These are phyloP conservation scores for Vinca major DNA, from an alignment of 305 asterid genomes.

Conservation along the genomic window DNA sequence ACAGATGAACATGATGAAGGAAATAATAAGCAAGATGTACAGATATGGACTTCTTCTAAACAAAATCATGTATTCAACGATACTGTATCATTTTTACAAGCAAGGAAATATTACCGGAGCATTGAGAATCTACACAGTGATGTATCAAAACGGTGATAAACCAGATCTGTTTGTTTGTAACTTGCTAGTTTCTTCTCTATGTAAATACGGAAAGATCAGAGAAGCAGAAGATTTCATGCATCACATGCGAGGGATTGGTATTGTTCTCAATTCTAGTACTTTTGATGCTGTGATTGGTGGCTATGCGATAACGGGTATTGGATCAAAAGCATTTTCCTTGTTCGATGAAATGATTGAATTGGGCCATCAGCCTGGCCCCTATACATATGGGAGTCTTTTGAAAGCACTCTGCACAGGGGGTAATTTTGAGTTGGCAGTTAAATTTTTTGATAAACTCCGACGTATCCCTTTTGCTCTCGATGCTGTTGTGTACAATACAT, in stretches of 20 bases:
- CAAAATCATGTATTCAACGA: constrained; percentile 41
- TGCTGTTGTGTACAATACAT: constrained; percentile 45
- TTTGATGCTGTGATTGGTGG: constrained; percentile 57
- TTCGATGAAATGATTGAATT: constrained; percentile 53
- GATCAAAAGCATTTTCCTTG: constrained; percentile 45
- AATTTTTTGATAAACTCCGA: constrained; percentile 43
- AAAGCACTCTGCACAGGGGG: constrained; percentile 71
- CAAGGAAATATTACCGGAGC: constrained; percentile 45
- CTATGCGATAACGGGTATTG: constrained; percentile 44
- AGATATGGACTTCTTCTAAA: constrained; percentile 48
- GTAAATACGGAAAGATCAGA: constrained; percentile 40
- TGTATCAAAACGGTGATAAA: constrained; percentile 42
- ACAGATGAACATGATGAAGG: constrained; percentile 38
- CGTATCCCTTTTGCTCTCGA: constrained; percentile 36
- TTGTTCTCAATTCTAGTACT: constrained; percentile 44
- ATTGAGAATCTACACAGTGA: constrained; percentile 36
- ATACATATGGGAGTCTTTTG: constrained; percentile 56
- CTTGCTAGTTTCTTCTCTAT: constrained; percentile 52
- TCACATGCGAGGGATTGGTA: constrained; percentile 39
- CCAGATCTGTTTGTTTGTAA: constrained; percentile 49
- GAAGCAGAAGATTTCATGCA: constrained; percentile 64
- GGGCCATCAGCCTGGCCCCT: constrained; percentile 50
- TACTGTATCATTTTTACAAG: constrained; percentile 58
- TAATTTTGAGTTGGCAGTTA: constrained; percentile 38
- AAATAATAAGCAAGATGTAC: constrained; percentile 50